Base-by-base conservation (phyloP, 768 basidiomycete species). In the Mycena olivaceomarginata region DNA sequence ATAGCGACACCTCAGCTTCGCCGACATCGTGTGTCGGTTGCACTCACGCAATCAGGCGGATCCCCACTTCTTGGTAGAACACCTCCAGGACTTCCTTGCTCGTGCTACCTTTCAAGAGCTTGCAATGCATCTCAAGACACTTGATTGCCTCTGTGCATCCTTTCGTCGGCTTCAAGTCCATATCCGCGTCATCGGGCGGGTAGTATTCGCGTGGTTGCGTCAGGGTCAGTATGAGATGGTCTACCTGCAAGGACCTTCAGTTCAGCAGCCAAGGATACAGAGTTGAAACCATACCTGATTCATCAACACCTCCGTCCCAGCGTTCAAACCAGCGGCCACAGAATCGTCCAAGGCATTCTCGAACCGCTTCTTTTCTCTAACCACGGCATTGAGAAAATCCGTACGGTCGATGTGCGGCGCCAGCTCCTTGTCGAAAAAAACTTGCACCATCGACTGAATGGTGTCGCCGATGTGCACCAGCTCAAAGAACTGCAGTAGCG, bases 351-450 rank as follows among this genome's bases (percentile, higher is more conserved):
- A 86, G 0, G 93, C 86, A 77, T 97, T 95, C 84, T 99, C 98
- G 78, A 99, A 99, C 8, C 93, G 91, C 87, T 99, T 99, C 91
- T 99, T 99, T 85, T 99, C 98, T 40, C 98, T 90, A 46, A 99
- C 96, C 5, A 98, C 97, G 0, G 90, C 91, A 82, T 98, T 99
- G 76, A 99, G 83, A 83, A 99, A 99, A 85, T 99, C 98, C 0
- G 94, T 97, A 80, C 92, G 92, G 85, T 99, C 97, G 45, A 99
- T 98, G 81, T 98, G 95, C 1, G 90, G 92, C 0, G 95, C 93
- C 86, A 99, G 87, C 81, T 98, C 98, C 82, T 98, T 98, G 82
- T 99, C 98, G 82, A 98, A 99, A 84, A 98, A 99, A 2, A 99
- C 98, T 80, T 99, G 97, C 8, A 98, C 93, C 93, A 99, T 99